These are phyloP conservation scores for Candida insectorum DNA, from an alignment of 805 yeast species.

Conservation along the genomic window DNA sequence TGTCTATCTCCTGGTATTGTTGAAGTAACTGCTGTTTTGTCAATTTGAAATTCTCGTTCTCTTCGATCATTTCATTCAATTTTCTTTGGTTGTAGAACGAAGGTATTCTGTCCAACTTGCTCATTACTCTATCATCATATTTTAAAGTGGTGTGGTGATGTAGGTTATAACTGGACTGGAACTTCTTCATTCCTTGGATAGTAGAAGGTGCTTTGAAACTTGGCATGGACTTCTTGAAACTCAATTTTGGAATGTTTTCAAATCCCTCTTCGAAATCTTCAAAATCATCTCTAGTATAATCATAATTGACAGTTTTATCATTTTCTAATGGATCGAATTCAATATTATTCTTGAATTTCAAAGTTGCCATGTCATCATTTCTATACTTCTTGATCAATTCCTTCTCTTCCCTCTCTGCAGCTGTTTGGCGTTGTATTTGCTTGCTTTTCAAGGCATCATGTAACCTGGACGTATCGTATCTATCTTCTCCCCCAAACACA, in stretches of 20 bases:
- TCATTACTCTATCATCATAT: slow-evolving; percentile 29
- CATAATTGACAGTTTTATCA: slow-evolving; percentile 34
- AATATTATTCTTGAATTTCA: slow-evolving; percentile 30
- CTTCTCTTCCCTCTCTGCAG: slow-evolving; percentile 33
- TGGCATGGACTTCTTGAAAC: slow-evolving; percentile 14
- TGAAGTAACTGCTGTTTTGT: slow-evolving; percentile 27
- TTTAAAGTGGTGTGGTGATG: slow-evolving; percentile 13
- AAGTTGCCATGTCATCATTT: slow-evolving; percentile 23
- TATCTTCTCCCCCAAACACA: slow-evolving; percentile 35
- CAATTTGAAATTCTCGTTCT: slow-evolving; percentile 10
- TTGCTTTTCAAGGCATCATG: slow-evolving; percentile 21
- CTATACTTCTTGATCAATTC: slow-evolving; percentile 21
- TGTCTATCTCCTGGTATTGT: slow-evolving; percentile 26
- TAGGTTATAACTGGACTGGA: slow-evolving; percentile 32
- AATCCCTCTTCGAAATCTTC: slow-evolving; percentile 38
- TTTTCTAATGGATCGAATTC: slow-evolving; percentile 20
- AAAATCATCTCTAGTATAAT: slow-evolving; percentile 34
- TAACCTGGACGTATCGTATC: slow-evolving; percentile 24
- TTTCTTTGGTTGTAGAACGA: slow-evolving; percentile 27
- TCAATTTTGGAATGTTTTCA: slow-evolving; percentile 15
- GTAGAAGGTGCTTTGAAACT: slow-evolving; percentile 7
- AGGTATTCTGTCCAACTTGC: slow-evolving; percentile 39
- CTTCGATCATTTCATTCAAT: slow-evolving; percentile 13
- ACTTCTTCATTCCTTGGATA: slow-evolving; percentile 18
- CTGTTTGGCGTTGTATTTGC: slow-evolving; percentile 21